Evolutionary conservation across 495 filamentous ascomycete genomes (phyloP).

Genomic region (Penicilliopsis zonata): DNA sequence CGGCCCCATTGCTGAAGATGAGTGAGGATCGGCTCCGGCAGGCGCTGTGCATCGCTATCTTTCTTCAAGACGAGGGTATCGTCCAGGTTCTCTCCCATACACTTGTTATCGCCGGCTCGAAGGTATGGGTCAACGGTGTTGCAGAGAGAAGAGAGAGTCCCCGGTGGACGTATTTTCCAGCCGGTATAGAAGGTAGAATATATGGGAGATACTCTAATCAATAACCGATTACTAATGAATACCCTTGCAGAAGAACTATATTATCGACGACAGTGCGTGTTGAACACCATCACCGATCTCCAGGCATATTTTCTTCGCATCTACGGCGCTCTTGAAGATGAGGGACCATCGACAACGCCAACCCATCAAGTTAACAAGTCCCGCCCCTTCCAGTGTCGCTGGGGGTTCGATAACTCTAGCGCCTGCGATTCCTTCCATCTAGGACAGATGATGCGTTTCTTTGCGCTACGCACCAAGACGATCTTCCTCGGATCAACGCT

Average conservation of each 20-base stretch:
- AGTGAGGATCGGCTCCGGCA: constrained; percentile 33
- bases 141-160: constrained; percentile 18
- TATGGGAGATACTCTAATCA: background rate
- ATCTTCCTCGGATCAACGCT: constrained; percentile 38
- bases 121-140: constrained; percentile 40
- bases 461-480: constrained; percentile 37
- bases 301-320: constrained; percentile 59
- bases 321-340: constrained; percentile 39
- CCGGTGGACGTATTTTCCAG: constrained; percentile 64
- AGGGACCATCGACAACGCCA: constrained; percentile 3
- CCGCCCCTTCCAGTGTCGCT: constrained; percentile 53
- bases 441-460: constrained; percentile 76
- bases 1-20: constrained; percentile 14
- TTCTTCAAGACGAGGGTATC: constrained; percentile 13
- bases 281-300: constrained; percentile 66
- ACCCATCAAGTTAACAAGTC: constrained; percentile 9
- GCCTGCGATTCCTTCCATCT: constrained; percentile 81
- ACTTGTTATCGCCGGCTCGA: constrained; percentile 55
- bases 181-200: constrained; percentile 55
- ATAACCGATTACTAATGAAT: constrained; percentile 4
- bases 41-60: constrained; percentile 21
- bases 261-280: constrained; percentile 53
- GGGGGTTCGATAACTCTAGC: constrained; percentile 60
- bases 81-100: constrained; percentile 28
- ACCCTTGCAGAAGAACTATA: constrained; percentile 51